Base-by-base conservation (phyloP, 2,329 filamentous ascomycete species). In the Penicillium sclerotigenum region DNA sequence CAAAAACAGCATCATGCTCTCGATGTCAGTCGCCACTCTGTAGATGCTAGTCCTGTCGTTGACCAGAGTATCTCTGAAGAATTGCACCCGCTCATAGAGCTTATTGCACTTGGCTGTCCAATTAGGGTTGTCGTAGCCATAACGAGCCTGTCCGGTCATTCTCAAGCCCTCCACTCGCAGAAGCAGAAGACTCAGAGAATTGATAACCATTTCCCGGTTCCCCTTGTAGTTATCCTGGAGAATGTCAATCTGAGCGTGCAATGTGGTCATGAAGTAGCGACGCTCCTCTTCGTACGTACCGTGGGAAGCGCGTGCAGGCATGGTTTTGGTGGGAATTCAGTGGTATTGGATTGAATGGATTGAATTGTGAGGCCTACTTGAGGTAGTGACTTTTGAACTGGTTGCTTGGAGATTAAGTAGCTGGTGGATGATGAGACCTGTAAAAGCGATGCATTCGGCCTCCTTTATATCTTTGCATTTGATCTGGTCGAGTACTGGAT, bases 171-270 rank as follows among this genome's bases (percentile, higher is more conserved):
- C 14, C 2, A 52, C 16, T 2, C 40, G 53, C 5, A 6, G n/a
- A 11, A 52, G 33, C 3, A 56, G 41, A 7, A 34, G 22, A 14
- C 6, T n/a, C 4, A 56, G 28, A 10, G 34, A 40, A 4, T 33
- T 26, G 7, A 47, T 28, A 5, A 24, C 28, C 14, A 42, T 36
- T 6, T 26, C 8, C 1, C 18, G 37, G 18, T 11, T 18, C 4
- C 31, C 28, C 5, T 18, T 14, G 18, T 37, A 2, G 8, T 36
- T 42, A 13, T 47, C 34, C 18, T 33, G 24, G 29, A 56, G 54
- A 31, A 56, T 56, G 36, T 47, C 22, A n/a, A 47, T 47, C 31
- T 47, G 54, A n/a, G 42, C 28, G n/a, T 42, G n/a, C 14, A 56
- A 24, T 2, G 54, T 53, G 49, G 49, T 53, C 36, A 41, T 14